phyloP scores from a whole-genome alignment of 345 rosid species.

The Brassica juncea region DNA sequence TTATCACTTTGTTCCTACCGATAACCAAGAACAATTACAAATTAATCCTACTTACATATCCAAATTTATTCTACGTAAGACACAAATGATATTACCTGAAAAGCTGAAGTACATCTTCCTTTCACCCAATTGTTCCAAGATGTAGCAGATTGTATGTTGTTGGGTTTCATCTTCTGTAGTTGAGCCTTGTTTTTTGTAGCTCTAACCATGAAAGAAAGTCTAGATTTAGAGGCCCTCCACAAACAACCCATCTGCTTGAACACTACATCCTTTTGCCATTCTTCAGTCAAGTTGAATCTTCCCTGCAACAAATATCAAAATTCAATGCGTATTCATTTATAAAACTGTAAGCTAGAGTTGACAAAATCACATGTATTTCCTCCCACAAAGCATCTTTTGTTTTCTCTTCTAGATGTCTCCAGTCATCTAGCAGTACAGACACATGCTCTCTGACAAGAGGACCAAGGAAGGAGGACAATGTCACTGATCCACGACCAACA shows the following conservation, averaged over 20 bases:
- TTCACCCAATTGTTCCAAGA: neutral
- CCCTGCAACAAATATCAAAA: neutral
- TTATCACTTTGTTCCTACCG: neutral
- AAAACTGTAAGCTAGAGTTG: too few relatives aligned
- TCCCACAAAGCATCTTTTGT: neutral
- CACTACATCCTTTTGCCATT: neutral
- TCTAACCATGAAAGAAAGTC: neutral
- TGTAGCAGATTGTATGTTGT: neutral
- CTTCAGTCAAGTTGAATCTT: neutral
- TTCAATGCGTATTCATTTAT: too few relatives aligned
- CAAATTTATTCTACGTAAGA: too few relatives aligned
- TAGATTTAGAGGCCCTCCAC: neutral
- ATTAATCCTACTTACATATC: neutral
- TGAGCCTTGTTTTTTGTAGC: neutral
- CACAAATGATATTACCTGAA: neutral
- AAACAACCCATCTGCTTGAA: neutral
- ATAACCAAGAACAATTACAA: neutral
- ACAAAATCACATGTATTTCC: neutral
- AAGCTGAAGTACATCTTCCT: neutral
- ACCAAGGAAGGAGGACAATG: neutral
- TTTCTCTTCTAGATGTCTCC: neutral
- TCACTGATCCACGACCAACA: neutral
- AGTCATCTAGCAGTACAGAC: neutral
- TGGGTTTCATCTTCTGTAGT: neutral
- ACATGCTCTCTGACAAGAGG: neutral